A percentile compares a stretch with the other conserved stretches of the same genome.
Evolutionary conservation across 2,329 filamentous ascomycete genomes (phyloP).

Genomic region (Lachnellula willkommii): DNA sequence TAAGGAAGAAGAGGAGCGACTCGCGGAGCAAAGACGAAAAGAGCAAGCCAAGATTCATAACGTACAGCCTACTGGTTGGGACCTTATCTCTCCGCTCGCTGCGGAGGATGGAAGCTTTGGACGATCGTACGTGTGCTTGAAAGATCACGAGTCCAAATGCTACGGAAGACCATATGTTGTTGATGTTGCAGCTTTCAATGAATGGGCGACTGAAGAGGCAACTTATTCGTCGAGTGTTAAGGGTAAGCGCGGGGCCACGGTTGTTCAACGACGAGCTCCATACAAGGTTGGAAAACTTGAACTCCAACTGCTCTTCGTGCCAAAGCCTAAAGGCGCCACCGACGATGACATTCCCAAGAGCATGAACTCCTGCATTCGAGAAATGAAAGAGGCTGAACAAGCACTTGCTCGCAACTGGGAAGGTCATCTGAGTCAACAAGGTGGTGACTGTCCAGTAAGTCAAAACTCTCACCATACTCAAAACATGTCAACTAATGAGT

Average conservation of each 20-base stretch:
- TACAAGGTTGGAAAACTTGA: conserved; percentile 95
- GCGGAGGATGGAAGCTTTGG: conserved; percentile 92
- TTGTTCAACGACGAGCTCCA: conserved; percentile 76
- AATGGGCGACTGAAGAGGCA: conserved; percentile 90
- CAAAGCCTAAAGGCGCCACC: conserved; percentile 76
- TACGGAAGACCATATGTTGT: conserved; percentile 84
- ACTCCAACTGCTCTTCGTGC: conserved; percentile 89
- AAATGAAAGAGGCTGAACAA: conserved; percentile 86
- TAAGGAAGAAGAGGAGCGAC: conserved; percentile 74
- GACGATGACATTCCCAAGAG: conserved; percentile 99
- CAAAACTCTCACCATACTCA: background rate
- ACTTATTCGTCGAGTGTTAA: conserved; percentile 79
- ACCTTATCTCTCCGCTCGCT: conserved; percentile 78
- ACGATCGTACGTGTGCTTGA: conserved; percentile 86
- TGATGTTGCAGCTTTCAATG: conserved; percentile 94
- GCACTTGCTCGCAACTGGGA: conserved; percentile 74
- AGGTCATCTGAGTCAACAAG: conserved; percentile 89
- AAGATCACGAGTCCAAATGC: conserved; percentile 82
- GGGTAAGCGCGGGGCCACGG: conserved; percentile 75
- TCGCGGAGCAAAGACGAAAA: conserved; percentile 56
- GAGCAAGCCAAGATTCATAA: conserved; percentile 58
- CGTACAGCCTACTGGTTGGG: conserved; percentile 69
- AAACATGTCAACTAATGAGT: conserved; percentile 35
- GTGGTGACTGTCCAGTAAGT: conserved; percentile 93
- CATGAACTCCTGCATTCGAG: conserved; percentile 93